Conservation (phyloP, 2,329 filamentous ascomycete species). For the Pestalotiopsis sp. region DNA sequence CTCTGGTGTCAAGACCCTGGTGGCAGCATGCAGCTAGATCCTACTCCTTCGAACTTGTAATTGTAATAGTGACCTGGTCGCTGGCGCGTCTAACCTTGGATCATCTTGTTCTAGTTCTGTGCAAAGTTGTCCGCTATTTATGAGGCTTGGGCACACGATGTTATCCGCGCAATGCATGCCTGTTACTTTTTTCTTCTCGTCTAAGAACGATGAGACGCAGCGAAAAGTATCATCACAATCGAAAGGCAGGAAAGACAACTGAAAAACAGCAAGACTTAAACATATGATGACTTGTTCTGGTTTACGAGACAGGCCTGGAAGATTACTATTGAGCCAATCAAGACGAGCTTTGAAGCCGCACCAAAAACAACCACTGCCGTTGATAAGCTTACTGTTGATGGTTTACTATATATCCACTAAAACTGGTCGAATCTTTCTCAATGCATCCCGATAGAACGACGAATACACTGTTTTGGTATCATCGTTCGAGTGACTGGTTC, state of each 20-base stretch:
- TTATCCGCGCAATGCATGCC: no score
- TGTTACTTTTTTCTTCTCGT: no score
- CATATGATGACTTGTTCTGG: no score
- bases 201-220: no score
- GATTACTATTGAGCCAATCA: neutral
- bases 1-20: neutral
- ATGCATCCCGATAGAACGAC: neutral
- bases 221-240: no score
- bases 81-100: no score
- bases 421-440: neutral
- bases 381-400: neutral
- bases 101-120: no score
- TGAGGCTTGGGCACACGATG: no score
- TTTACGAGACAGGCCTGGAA: neutral
- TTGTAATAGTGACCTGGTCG: no score
- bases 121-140: no score
- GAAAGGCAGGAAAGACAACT: no score
- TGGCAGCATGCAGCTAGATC: neutral
- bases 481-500: neutral
- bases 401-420: neutral
- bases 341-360: neutral
- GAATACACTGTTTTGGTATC: neutral
- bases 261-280: no score
- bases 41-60: neutral
- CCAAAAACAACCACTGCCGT: neutral